These are phyloP conservation scores for Apiospora hydei DNA, from an alignment of 2,329 filamentous ascomycete species.

Conservation along the genomic window DNA sequence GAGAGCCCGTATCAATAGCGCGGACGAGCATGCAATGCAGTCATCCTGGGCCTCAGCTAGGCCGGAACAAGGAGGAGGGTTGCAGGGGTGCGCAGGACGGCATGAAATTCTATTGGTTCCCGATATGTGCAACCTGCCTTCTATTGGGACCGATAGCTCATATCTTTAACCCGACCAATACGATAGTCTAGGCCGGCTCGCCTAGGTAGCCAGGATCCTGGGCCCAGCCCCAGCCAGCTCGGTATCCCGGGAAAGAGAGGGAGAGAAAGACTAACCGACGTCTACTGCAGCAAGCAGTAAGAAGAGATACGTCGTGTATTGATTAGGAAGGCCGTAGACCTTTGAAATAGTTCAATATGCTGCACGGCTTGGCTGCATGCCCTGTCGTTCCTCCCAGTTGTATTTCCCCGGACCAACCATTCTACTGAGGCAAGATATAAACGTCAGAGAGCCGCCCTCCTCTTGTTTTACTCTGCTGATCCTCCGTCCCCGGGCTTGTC, in stretches of 20 bases:
- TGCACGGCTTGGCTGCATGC: not conserved
- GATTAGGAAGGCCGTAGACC: not conserved
- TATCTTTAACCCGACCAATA: not conserved
- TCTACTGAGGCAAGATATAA: not conserved
- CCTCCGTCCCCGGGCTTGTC: not conserved
- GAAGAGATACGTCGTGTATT: not conserved
- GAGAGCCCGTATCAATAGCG: not conserved
- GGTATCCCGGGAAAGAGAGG: not conserved
- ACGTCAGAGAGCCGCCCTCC: not conserved
- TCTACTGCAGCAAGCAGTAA: not conserved
- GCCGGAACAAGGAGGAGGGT: constrained; percentile 6
- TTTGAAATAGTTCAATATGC: too few relatives aligned
- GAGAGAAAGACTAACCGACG: too few relatives aligned
- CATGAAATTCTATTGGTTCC: not conserved
- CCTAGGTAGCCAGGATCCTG: constrained; percentile 6
- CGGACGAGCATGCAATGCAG: not conserved
- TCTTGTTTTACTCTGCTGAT: not conserved
- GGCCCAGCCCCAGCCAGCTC: not conserved
- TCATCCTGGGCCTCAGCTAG: constrained; percentile 5
- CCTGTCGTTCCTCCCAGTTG: too few relatives aligned
- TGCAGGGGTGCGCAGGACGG: constrained; percentile 9
- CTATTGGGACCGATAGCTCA: not conserved
- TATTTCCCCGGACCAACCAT: not conserved
- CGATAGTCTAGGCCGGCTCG: not conserved
- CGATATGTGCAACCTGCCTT: not conserved